A percentile compares a stretch with the other conserved stretches of the same genome.
Conservation (phyloP, 805 yeast genomes). For the Ascoidea tarda region DNA sequence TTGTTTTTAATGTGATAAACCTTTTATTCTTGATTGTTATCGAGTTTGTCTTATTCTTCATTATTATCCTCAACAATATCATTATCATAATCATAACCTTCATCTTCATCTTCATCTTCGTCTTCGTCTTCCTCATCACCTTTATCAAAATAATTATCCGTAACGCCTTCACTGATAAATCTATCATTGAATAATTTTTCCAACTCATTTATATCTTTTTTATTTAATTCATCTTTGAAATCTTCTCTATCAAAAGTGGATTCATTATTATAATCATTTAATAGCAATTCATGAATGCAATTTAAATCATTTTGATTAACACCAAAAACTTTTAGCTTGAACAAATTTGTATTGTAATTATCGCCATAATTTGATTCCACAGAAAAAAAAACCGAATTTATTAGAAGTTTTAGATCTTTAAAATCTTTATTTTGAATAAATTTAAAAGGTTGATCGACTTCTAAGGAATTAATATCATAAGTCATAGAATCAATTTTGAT, state of each 20-base stretch:
- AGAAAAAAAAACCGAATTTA: slow-evolving; percentile 6
- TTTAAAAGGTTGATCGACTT: slow-evolving; percentile 4
- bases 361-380: slow-evolving; percentile 11
- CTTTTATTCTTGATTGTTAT: too few species aligned
- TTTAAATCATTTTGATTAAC: slow-evolving; percentile 9
- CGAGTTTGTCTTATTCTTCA: too few species aligned
- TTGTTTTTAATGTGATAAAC: too few species aligned
- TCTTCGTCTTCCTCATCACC: too few species aligned
- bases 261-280: neutral
- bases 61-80: too few species aligned
- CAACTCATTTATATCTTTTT: slow-evolving; percentile 1
- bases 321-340: slow-evolving; percentile 8
- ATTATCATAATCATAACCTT: too few species aligned
- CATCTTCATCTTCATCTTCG: too few species aligned
- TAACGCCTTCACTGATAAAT: neutral
- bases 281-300: slow-evolving; percentile 8
- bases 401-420: slow-evolving; percentile 4
- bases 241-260: neutral
- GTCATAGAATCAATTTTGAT: slow-evolving; percentile 9
- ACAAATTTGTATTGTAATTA: slow-evolving; percentile 6
- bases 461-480: slow-evolving; percentile 2
- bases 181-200: slow-evolving; percentile 6
- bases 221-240: neutral
- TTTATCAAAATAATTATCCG: too few species aligned
- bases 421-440: slow-evolving; percentile 3